Percentiles rank a stretch among this genome's conserved stretches.
phyloP scores from a whole-genome alignment of 306 rosid species.

The Quercus gilva region DNA sequence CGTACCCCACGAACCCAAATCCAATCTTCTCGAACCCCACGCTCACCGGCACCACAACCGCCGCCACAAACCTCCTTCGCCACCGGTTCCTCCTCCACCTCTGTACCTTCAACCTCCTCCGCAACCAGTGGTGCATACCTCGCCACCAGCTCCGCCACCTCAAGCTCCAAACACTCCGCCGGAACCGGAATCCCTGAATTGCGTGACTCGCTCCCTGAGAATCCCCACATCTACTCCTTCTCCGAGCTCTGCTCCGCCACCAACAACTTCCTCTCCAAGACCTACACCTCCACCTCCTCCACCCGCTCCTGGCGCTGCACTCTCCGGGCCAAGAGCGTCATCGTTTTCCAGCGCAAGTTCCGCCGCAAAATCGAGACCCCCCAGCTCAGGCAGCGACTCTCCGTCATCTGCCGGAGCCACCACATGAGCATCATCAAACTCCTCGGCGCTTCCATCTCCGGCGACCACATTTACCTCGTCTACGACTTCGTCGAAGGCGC shows the following conservation, averaged over 20 bases:
- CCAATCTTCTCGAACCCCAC: slow-evolving; percentile 10
- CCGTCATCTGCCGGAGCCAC: slow-evolving; percentile 79
- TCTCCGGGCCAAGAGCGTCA: slow-evolving; percentile 62
- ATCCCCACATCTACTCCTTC: slow-evolving; percentile 72
- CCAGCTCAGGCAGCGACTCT: slow-evolving; percentile 48
- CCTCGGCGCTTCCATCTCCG: slow-evolving; percentile 79
- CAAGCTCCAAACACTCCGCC: slow-evolving; percentile 37
- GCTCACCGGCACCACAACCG: neutral
- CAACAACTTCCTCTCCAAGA: slow-evolving; percentile 75
- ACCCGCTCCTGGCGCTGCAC: slow-evolving; percentile 86
- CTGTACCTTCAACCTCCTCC: slow-evolving; percentile 41
- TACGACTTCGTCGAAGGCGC: slow-evolving; percentile 68
- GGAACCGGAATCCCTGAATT: slow-evolving; percentile 38
- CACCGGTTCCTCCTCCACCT: neutral
- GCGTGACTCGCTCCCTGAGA: slow-evolving; percentile 57
- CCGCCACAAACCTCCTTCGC: neutral
- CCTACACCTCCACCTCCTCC: slow-evolving; percentile 47
- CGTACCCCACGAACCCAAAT: neutral
- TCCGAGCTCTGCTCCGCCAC: slow-evolving; percentile 71
- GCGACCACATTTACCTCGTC: slow-evolving; percentile 65
- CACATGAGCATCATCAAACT: slow-evolving; percentile 69
- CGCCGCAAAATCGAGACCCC: slow-evolving; percentile 38
- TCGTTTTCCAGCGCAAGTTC: slow-evolving; percentile 77
- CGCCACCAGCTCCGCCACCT: slow-evolving; percentile 34
- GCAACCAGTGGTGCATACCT: neutral